These are phyloP conservation scores for Pachysandra terminalis DNA, from an alignment of 164 flowering plant genomes.

Conservation along the genomic window DNA sequence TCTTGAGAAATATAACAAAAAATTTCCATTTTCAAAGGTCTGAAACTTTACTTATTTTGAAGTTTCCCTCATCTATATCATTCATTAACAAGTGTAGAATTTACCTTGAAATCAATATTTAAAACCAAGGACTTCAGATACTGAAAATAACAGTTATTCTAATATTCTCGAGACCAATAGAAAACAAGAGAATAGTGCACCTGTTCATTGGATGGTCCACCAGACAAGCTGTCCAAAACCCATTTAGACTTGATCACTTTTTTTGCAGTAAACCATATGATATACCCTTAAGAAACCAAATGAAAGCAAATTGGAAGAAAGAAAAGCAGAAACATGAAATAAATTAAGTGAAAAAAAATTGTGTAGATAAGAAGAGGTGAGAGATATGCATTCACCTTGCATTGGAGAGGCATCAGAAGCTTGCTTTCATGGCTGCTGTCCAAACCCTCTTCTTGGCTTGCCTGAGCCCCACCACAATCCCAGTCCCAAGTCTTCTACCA, in stretches of 20 bases:
- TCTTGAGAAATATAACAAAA: too few relatives aligned
- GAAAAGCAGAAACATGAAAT: not conserved
- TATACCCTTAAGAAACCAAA: too few relatives aligned
- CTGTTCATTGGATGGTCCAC: slow-evolving; percentile 13
- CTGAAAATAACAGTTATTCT: too few relatives aligned
- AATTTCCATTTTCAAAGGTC: too few relatives aligned
- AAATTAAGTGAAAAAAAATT: not conserved
- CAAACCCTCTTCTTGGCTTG: slow-evolving; percentile 30
- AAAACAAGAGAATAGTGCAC: not conserved
- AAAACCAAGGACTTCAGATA: too few relatives aligned
- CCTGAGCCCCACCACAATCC: slow-evolving; percentile 24
- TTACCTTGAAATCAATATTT: too few relatives aligned
- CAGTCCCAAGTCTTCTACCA: slow-evolving; percentile 18
- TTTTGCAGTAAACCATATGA: slow-evolving; percentile 9
- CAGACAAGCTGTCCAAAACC: slow-evolving; percentile 15
- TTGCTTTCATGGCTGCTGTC: slow-evolving; percentile 58
- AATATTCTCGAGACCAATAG: not conserved
- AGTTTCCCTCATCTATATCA: too few relatives aligned
- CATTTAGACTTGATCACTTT: not conserved
- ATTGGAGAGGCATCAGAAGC: slow-evolving; percentile 38
- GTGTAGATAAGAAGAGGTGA: not conserved
- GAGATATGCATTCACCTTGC: slow-evolving; percentile 47
- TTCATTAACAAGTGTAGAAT: too few relatives aligned
- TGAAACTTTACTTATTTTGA: too few relatives aligned
- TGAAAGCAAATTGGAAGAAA: slow-evolving; percentile 4